Evolutionary conservation across 768 basidiomycete genomes (phyloP).

Genomic region (Boletus sp.): DNA sequence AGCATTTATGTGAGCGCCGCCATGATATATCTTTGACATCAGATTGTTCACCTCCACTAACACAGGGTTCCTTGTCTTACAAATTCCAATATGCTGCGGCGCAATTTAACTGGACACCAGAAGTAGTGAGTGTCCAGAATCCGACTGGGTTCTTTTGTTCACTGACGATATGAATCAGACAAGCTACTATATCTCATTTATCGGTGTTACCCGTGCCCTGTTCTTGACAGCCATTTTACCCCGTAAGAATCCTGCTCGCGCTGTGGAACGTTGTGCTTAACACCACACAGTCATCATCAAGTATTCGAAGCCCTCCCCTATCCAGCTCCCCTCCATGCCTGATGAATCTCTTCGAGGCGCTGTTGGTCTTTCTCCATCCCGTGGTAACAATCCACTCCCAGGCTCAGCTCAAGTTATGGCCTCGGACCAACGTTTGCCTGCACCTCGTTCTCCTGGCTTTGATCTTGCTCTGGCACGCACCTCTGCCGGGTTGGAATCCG

Average conservation of each 20-base stretch:
- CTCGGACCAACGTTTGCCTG: background rate
- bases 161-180: slow-evolving; percentile 38
- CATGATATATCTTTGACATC: background rate
- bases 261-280: background rate
- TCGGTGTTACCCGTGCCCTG: slow-evolving; percentile 52
- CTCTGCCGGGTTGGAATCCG: slow-evolving; percentile 58
- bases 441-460: slow-evolving; percentile 46
- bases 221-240: slow-evolving; percentile 60
- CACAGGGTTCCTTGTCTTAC: slow-evolving; percentile 54
- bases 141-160: background rate
- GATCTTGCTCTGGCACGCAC: slow-evolving; percentile 68
- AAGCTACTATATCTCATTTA: slow-evolving; percentile 68
- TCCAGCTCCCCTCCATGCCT: slow-evolving; percentile 12
- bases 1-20: slow-evolving; percentile 45
- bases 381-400: background rate
- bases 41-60: background rate
- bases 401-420: slow-evolving; percentile 2
- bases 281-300: slow-evolving; percentile 51
- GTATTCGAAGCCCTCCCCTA: slow-evolving; percentile 44
- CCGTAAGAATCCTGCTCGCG: slow-evolving; percentile 39
- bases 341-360: slow-evolving; percentile 18
- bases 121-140: slow-evolving; percentile 44
- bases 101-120: slow-evolving; percentile 65
- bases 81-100: slow-evolving; percentile 66
- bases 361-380: slow-evolving; percentile 2